Evolutionary conservation across 2,329 filamentous ascomycete genomes (phyloP).

Genomic region (Epichloe gansuensis): DNA sequence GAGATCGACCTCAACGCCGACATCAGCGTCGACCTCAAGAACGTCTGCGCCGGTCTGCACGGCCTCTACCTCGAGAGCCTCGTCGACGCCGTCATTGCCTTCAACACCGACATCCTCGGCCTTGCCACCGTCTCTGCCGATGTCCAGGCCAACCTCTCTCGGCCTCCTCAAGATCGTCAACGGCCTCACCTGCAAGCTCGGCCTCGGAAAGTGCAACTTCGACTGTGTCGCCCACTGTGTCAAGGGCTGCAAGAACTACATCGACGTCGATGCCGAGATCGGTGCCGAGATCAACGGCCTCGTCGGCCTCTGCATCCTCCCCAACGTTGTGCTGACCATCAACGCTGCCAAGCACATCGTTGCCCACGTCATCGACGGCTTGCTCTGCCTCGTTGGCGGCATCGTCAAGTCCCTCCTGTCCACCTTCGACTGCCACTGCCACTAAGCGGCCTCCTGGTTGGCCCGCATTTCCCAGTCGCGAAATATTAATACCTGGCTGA

Average conservation of each 20-base stretch:
- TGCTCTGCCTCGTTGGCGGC: slow-evolving; percentile 23
- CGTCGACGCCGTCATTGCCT: slow-evolving; percentile 22
- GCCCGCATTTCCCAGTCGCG: not conserved
- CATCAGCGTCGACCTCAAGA: slow-evolving; percentile 21
- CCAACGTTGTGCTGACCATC: slow-evolving; percentile 18
- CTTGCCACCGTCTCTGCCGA: slow-evolving; percentile 15
- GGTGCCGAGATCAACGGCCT: slow-evolving; percentile 17
- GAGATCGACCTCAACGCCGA: slow-evolving; percentile 11
- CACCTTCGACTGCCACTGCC: slow-evolving; percentile 23
- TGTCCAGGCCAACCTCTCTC: slow-evolving; percentile 14
- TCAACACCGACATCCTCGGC: slow-evolving; percentile 25
- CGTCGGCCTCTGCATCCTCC: slow-evolving; percentile 21
- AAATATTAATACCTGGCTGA: not conserved
- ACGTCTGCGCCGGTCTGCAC: slow-evolving; percentile 18
- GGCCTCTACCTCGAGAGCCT: slow-evolving; percentile 21
- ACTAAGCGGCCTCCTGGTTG: slow-evolving; percentile 6
- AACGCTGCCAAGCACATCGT: slow-evolving; percentile 15
- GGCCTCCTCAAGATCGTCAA: slow-evolving; percentile 15
- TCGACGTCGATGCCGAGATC: slow-evolving; percentile 17
- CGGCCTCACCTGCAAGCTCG: slow-evolving; percentile 18
- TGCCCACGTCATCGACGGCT: slow-evolving; percentile 16
- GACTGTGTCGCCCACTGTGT: slow-evolving; percentile 27
- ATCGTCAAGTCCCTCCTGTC: slow-evolving; percentile 17
- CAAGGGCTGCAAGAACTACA: slow-evolving; percentile 27
- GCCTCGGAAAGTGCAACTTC: slow-evolving; percentile 20